Percentiles rank a stretch among this genome's conserved stretches.
Evolutionary conservation across 768 basidiomycete genomes (phyloP).

Genomic region (Chiua virens): DNA sequence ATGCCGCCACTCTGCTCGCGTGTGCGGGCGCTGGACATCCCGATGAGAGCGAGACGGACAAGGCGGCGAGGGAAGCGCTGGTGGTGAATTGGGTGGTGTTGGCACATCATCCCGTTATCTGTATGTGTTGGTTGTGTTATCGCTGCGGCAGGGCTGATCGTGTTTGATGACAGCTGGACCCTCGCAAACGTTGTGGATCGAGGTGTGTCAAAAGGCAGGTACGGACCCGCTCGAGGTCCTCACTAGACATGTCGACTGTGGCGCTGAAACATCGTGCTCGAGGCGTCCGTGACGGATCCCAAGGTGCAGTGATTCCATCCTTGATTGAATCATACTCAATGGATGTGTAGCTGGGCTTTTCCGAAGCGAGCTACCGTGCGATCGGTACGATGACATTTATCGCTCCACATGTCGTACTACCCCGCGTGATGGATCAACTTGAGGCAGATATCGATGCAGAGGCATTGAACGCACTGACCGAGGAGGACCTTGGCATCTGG

Average conservation of each 20-base stretch:
- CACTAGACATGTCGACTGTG: slow-evolving; percentile 45
- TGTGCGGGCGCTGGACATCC: slow-evolving; percentile 41
- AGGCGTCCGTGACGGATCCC: slow-evolving; percentile 43
- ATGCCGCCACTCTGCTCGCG: slow-evolving; percentile 54
- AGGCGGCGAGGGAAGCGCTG: slow-evolving; percentile 41
- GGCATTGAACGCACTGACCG: slow-evolving; percentile 61
- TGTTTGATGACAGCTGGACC: slow-evolving; percentile 12
- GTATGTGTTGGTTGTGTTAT: slow-evolving; percentile 37
- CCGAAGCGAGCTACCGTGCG: slow-evolving; percentile 72
- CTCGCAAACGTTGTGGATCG: slow-evolving; percentile 60
- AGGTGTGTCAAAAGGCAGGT: slow-evolving; percentile 67
- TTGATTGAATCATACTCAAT: no score
- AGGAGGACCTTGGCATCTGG: slow-evolving; percentile 83
- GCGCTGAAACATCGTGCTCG: slow-evolving; percentile 51
- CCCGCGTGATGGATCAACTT: slow-evolving; percentile 68
- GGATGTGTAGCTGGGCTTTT: slow-evolving; percentile 42
- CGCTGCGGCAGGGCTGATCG: not conserved
- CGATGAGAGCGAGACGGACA: slow-evolving; percentile 46
- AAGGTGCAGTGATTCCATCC: slow-evolving; percentile 42
- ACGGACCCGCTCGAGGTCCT: slow-evolving; percentile 68
- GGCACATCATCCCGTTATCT: slow-evolving; percentile 67
- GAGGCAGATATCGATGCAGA: slow-evolving; percentile 60
- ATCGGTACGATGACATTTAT: slow-evolving; percentile 80
- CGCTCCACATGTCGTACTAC: slow-evolving; percentile 64
- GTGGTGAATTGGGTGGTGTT: slow-evolving; percentile 61